Conservation (phyloP, 1,139 yeast species). For the Geotrichum candidum region DNA sequence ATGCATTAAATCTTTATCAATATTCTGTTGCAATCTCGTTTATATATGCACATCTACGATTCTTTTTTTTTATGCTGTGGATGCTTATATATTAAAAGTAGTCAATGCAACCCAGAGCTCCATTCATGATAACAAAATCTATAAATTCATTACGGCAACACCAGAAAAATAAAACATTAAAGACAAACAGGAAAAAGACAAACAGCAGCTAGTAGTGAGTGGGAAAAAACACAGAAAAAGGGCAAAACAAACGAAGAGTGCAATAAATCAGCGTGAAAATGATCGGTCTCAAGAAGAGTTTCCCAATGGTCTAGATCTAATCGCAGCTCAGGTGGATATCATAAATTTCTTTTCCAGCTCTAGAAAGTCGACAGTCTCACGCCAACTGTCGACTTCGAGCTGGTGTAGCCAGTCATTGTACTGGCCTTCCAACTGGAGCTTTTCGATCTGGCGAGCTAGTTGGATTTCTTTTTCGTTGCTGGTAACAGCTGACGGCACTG, state of each 20-base stretch:
- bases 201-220: not conserved
- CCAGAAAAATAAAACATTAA: not conserved
- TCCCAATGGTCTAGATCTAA: not conserved
- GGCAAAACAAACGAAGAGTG: not conserved
- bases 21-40: too few species aligned
- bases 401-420: not conserved
- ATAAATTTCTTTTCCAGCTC: constrained; percentile 1
- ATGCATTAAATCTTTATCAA: too few species aligned
- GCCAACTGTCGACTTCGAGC: not conserved
- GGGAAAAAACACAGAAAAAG: too few species aligned
- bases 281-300: not conserved
- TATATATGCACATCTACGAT: too few species aligned
- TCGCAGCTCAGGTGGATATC: not conserved
- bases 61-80: not conserved
- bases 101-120: not conserved
- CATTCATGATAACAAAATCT: not conserved
- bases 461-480: not conserved
- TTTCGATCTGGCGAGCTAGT: not conserved
- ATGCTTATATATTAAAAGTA: not conserved
- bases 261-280: not conserved
- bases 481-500: not conserved
- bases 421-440: not conserved
- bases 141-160: not conserved
- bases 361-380: not conserved
- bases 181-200: not conserved